These are phyloP conservation scores for Colletotrichum caudatum DNA, from an alignment of 2,329 filamentous ascomycete species.

Conservation along the genomic window DNA sequence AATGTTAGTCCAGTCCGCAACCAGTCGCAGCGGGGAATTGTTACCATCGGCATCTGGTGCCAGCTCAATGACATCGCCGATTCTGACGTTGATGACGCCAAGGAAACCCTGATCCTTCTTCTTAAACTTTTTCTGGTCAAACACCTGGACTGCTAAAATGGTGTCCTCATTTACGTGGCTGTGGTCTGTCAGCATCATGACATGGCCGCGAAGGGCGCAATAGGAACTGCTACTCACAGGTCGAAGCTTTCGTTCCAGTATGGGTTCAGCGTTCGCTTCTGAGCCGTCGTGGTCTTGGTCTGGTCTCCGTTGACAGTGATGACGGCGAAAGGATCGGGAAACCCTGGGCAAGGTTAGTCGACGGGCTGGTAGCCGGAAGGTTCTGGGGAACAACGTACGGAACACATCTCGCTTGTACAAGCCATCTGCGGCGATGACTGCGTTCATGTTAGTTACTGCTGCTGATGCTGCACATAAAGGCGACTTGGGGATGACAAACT, in stretches of 20 bases:
- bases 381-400: conserved; percentile 70
- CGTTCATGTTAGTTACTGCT: conserved; percentile 53
- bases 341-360: conserved; percentile 71
- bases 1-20: conserved; percentile 45
- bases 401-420: conserved; percentile 99
- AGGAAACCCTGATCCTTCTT: conserved; percentile 99
- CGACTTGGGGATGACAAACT: conserved; percentile 69
- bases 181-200: conserved; percentile 38
- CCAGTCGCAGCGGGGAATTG: conserved; percentile 46
- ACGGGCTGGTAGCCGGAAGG: neutral
- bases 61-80: conserved; percentile 94
- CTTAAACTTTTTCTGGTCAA: conserved; percentile 99
- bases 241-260: conserved; percentile 99
- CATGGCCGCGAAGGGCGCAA: conserved; percentile 43
- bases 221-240: conserved; percentile 72
- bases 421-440: conserved; percentile 98
- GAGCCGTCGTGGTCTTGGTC: conserved; percentile 96
- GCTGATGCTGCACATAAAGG: conserved; percentile 33
- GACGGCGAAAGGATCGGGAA: conserved; percentile 97
- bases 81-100: conserved; percentile 95
- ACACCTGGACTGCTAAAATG: conserved; percentile 97
- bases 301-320: conserved; percentile 98
- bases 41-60: conserved; percentile 91
- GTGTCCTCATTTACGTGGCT: conserved; percentile 94
- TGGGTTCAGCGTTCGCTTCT: conserved; percentile 97